phyloP scores from a whole-genome alignment of 1,284 basidiomycete species.

The Boletus coffeatus region DNA sequence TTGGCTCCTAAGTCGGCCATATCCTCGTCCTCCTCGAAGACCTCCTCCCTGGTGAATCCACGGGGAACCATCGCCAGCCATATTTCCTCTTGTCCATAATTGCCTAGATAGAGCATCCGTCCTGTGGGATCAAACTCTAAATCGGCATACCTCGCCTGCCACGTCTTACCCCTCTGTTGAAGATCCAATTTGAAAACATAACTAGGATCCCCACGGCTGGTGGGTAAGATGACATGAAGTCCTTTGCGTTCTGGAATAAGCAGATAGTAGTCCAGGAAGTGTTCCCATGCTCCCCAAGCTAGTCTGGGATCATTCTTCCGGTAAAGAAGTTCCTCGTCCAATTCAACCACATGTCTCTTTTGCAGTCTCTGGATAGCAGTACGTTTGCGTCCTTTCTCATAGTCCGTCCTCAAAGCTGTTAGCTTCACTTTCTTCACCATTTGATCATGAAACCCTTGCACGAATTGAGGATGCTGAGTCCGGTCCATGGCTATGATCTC shows the following conservation, averaged over 20 bases:
- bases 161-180: not conserved
- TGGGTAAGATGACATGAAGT: not conserved
- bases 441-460: not conserved
- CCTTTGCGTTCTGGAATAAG: not conserved
- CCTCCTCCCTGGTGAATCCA: not conserved
- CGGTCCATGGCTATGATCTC: not conserved
- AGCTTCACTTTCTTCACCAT: not conserved
- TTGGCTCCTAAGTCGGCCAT: not conserved
- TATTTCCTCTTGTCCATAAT: not conserved
- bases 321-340: not conserved
- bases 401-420: not conserved
- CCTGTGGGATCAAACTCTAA: constrained; percentile 1
- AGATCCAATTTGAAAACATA: constrained; percentile 1
- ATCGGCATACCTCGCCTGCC: constrained; percentile 1
- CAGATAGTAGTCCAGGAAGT: constrained; percentile 1
- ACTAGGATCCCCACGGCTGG: not conserved
- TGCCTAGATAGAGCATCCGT: constrained; percentile 4
- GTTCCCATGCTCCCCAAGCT: not conserved
- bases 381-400: not conserved
- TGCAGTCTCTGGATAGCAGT: not conserved
- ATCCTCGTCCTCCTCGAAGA: not conserved
- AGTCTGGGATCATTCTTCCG: not conserved
- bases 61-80: constrained; percentile 3
- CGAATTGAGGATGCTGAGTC: not conserved
- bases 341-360: not conserved